Percentiles rank a stretch among this genome's conserved stretches.
Evolutionary conservation across 441 rosid species (phyloP).

Genomic region (Aquilaria agallochum): DNA sequence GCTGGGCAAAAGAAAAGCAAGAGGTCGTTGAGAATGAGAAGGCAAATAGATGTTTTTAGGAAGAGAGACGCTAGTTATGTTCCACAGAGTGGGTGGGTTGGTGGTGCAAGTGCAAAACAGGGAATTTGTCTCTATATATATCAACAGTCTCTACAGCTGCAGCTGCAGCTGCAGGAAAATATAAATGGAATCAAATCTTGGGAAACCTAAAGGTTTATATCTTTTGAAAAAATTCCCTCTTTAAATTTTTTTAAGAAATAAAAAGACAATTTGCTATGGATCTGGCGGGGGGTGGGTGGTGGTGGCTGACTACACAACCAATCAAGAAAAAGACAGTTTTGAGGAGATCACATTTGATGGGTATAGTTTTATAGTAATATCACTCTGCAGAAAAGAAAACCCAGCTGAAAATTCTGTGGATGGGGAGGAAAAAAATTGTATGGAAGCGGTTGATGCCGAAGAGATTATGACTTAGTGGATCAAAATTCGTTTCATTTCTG

Average conservation of each 20-base stretch:
- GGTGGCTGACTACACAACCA: slow-evolving; percentile 15
- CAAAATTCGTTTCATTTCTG: slow-evolving; percentile 14
- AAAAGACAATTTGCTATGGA: slow-evolving; percentile 1
- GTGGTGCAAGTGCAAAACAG: slow-evolving; percentile 9
- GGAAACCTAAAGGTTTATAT: neutral
- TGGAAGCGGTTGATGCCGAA: slow-evolving; percentile 29
- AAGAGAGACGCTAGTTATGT: neutral
- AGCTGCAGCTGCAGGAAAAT: neutral
- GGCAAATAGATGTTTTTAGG: neutral
- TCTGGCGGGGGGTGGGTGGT: slow-evolving; percentile 6
- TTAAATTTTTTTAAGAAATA: neutral
- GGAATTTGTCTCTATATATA: slow-evolving; percentile 5
- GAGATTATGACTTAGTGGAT: slow-evolving; percentile 39
- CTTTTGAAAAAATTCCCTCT: too few species aligned
- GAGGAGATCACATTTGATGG: slow-evolving; percentile 1
- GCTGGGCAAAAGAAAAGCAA: slow-evolving; percentile 9
- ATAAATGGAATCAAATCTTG: neutral
- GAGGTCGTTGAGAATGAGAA: slow-evolving; percentile 30
- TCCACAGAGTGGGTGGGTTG: slow-evolving; percentile 1
- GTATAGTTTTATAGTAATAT: too few species aligned
- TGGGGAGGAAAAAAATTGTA: slow-evolving; percentile 17
- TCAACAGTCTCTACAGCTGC: neutral
- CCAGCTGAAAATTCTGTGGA: neutral
- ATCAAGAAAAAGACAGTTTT: slow-evolving; percentile 9
- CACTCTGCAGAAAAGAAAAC: neutral